Evolutionary conservation across 345 rosid species (phyloP), one percentile per base, ranked within the genome.

Genomic region (Iberis pinnata): DNA sequence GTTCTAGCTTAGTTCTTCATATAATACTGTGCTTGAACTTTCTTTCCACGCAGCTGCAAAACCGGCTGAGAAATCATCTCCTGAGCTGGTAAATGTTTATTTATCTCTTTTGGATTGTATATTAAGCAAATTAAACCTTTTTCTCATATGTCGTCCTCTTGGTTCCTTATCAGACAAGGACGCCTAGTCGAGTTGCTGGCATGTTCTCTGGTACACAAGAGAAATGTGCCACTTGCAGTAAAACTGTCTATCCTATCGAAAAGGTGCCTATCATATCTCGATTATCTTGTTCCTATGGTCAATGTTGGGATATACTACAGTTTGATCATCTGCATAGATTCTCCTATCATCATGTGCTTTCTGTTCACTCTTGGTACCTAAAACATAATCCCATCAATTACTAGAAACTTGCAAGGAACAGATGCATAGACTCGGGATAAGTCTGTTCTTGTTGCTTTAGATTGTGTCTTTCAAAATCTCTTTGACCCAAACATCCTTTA

Each of bases 231-330:
- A 57, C 79, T 18, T 84, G 96, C 49, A 53, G 67, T 64, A 88
- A 88, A 73, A 88, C 88, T 26, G 89, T 78, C 36, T 88, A 88
- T 55, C 94, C 94, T 9, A 64, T 81, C 33, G 96, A 88, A 69
- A 88, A 84, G 96, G 96, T 81, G 8, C 8, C 9, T 15, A 48
- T n/a, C n/a, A n/a, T n/a, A 45, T 32, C 6, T 10, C 27, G 16
- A 37, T 18, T 8, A 2, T 2, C n/a, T 50, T 39, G 18, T 14
- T 32, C 24, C 25, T 31, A 25, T 12, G 42, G 0, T 45, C 19
- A 50, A 7, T 65, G 48, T 44, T 1, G 7, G 0, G 26, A 46
- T 16, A 41, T 20, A 14, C 40, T 10, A 7, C 56, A 6, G 4
- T 50, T 29, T 25, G 7, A 50, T 50, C 42, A 11, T 35, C 32